Evolutionary conservation across 2,329 filamentous ascomycete genomes (phyloP).

Genomic region (Coccinonectria pachysandricola): DNA sequence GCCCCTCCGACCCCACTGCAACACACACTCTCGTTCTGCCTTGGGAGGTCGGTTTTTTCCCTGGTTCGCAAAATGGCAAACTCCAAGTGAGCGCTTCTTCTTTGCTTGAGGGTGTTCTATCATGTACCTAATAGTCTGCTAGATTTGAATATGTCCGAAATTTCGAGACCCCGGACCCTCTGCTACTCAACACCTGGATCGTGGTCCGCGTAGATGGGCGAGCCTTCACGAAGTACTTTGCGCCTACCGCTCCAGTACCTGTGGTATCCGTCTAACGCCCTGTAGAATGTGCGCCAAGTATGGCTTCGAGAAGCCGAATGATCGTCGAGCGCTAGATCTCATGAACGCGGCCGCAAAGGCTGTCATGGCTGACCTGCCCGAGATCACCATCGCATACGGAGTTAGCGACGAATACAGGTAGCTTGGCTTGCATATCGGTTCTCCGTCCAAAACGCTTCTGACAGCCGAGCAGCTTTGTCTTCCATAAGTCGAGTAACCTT

Average conservation of each 20-base stretch:
- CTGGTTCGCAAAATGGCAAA: constrained; percentile 37
- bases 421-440: not conserved
- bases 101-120: not conserved
- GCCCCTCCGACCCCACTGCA: constrained; percentile 6
- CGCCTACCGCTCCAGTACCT: not conserved
- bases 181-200: constrained; percentile 91
- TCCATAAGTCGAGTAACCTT: constrained; percentile 69
- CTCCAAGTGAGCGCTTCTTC: constrained; percentile 37
- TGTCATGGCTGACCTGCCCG: constrained; percentile 73
- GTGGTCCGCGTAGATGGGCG: constrained; percentile 89
- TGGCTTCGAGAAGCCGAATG: constrained; percentile 84
- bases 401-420: constrained; percentile 90
- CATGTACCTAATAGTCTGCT: constrained; percentile 7
- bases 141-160: constrained; percentile 90
- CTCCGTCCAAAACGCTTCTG: not conserved
- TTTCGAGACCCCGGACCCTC: constrained; percentile 72
- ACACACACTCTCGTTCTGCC: constrained; percentile 4
- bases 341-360: constrained; percentile 91
- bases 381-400: constrained; percentile 81
- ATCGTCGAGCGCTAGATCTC: constrained; percentile 72
- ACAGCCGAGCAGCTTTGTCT: constrained; percentile 59
- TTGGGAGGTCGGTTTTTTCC: constrained; percentile 2
- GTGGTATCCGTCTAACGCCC: constrained; percentile 7
- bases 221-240: constrained; percentile 78
- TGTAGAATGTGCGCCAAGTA: constrained; percentile 72